Percentiles rank a stretch among this genome's conserved stretches.
These are phyloP conservation scores for Podospora tetraspora DNA, from an alignment of 495 filamentous ascomycete species.

Conservation along the genomic window DNA sequence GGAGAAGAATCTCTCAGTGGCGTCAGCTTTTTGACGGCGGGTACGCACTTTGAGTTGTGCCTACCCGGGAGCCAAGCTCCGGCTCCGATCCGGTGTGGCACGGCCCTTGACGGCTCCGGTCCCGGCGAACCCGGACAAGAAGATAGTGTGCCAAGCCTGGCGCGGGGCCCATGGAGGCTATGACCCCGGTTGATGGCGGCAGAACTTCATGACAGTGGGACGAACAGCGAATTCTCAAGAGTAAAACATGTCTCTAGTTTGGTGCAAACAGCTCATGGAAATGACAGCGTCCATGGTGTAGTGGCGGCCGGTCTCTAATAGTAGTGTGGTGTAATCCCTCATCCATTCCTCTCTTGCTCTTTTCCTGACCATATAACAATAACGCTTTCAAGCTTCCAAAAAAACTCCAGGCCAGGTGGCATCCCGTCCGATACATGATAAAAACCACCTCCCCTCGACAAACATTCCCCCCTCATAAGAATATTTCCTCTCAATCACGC, in stretches of 20 bases:
- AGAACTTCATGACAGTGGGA: not conserved
- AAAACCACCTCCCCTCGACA: not conserved
- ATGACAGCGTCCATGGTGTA: too few relatives aligned
- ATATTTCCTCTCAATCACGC: not conserved
- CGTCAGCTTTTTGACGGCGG: too few relatives aligned
- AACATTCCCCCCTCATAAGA: not conserved
- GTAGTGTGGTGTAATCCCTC: not conserved
- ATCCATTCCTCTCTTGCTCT: not conserved
- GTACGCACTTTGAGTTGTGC: too few relatives aligned
- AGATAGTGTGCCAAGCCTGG: not conserved
- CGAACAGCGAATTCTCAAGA: not conserved
- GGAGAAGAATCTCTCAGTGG: too few relatives aligned
- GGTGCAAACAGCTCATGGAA: not conserved
- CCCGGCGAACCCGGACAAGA: not conserved
- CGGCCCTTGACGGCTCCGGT: not conserved
- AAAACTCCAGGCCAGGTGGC: slow-evolving; percentile 2
- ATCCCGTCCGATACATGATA: not conserved
- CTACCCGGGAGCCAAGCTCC: not conserved
- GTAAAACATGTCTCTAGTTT: not conserved
- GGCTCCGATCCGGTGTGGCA: not conserved
- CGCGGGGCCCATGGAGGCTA: not conserved
- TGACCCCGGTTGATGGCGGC: not conserved
- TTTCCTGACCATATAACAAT: slow-evolving; percentile 3
- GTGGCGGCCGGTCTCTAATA: not conserved
- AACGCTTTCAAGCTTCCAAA: not conserved